Evolutionary conservation across 164 flowering plant species (phyloP).

Genomic region (Santalum album): DNA sequence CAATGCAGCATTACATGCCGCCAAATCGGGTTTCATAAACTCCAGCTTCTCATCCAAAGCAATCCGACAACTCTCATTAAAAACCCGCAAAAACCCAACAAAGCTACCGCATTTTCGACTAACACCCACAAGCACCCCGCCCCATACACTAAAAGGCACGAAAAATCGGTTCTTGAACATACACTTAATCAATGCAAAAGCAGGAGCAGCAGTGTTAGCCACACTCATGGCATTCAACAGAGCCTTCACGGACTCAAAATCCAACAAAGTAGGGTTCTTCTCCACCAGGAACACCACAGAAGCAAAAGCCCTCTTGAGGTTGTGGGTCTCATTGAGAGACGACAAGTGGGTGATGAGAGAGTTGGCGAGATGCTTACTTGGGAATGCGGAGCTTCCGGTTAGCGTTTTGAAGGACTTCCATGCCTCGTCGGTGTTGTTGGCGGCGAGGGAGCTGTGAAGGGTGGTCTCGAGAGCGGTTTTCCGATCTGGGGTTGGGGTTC

Average conservation of each 20-base stretch:
- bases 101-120: constrained; percentile 55
- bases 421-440: constrained; percentile 65
- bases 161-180: constrained; percentile 76
- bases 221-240: constrained; percentile 45
- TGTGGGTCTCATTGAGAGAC: constrained; percentile 46
- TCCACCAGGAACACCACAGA: constrained; percentile 57
- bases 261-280: constrained; percentile 44
- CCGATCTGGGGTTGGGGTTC: constrained; percentile 26
- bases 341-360: constrained; percentile 62
- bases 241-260: constrained; percentile 33
- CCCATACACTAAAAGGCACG: constrained; percentile 69
- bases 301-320: constrained; percentile 85
- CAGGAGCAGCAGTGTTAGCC: constrained; percentile 59
- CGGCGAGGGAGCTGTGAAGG: constrained; percentile 41
- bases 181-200: constrained; percentile 62
- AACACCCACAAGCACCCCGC: constrained; percentile 49
- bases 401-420: constrained; percentile 88
- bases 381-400: constrained; percentile 38
- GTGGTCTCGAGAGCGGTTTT: constrained; percentile 34
- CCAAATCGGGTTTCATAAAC: constrained; percentile 63
- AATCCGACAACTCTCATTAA: constrained; percentile 66
- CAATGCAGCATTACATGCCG: constrained; percentile 76
- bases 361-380: constrained; percentile 56
- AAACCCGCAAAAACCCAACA: constrained; percentile 46
- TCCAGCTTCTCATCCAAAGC: constrained; percentile 69